These are phyloP conservation scores for Kockovaella imperatae DNA, from an alignment of 768 basidiomycete genomes.

Conservation along the genomic window DNA sequence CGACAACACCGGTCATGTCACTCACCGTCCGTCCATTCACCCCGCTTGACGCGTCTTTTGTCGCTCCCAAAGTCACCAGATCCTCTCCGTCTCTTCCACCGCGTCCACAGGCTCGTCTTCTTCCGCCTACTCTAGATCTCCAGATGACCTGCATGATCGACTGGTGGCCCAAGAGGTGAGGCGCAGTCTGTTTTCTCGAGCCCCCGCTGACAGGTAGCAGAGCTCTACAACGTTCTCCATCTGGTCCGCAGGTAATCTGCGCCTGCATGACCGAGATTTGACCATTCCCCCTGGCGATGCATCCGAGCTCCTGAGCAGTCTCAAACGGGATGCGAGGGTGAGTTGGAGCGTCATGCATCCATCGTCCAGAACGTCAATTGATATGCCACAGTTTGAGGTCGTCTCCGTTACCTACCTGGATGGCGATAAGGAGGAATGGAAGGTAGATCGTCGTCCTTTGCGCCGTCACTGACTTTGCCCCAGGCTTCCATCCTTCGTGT, in stretches of 20 bases:
- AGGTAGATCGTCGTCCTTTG: conserved; percentile 15
- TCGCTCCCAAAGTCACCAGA: conserved; percentile 6
- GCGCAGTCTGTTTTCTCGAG: not conserved
- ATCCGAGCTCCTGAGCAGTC: conserved; percentile 21
- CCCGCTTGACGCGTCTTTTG: not conserved
- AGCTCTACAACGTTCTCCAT: conserved; percentile 29
- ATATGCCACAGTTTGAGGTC: conserved; percentile 23
- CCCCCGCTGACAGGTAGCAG: not conserved
- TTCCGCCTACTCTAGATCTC: conserved; percentile 18
- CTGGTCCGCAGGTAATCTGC: conserved; percentile 39
- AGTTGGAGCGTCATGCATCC: not conserved
- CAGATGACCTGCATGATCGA: conserved; percentile 32
- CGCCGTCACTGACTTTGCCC: not conserved
- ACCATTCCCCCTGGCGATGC: conserved; percentile 26
- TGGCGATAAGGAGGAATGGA: conserved; percentile 34
- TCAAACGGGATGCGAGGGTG: conserved; percentile 26
- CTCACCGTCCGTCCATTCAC: not conserved
- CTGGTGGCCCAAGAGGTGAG: conserved; percentile 27
- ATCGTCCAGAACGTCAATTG: not conserved
- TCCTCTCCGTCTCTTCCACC: conserved; percentile 27
- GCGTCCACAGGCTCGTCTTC: conserved; percentile 15
- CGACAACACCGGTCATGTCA: not conserved
- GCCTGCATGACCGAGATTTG: conserved; percentile 26
- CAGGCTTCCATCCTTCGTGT: conserved; percentile 27
- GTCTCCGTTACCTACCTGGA: conserved; percentile 19